Evolutionary conservation across 2,329 filamentous ascomycete species (phyloP), one percentile per base, ranked within the genome.

Genomic region (Fusarium sp.): DNA sequence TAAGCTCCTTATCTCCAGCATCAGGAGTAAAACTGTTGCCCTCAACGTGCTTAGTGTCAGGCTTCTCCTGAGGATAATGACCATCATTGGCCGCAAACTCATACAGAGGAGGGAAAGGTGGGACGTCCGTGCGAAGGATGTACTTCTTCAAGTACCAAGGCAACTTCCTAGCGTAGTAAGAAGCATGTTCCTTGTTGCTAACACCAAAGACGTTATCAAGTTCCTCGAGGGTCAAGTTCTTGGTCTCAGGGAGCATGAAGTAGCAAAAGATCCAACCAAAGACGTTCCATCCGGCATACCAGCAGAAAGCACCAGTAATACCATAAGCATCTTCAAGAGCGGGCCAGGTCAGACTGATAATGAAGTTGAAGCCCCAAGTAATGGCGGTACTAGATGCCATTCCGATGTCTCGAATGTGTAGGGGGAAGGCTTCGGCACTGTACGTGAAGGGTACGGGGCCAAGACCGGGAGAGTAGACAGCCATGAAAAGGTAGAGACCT

Each of bases 401-500:
- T 16, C 86, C 86, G 56, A 86, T 82, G 12, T 85, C 84, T 51
- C 87, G 83, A 13, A 88, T 83, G 46, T 88, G 87, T 0, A 88
- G 77, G 1, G 87, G 86, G 68, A 88, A 88, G 0, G 86, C 87
- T 69, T 89, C 87, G 2, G 87, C 87, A 0, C 85, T 87, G 74
- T 89, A 89, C 0, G 86, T 88, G 69, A 88, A 88, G 0, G 87
- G 86, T 0, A 89, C 87, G 0, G 87, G 86, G 0, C 87, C 87
- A 51, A 87, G 84, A 18, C 87, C 86, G 0, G 86, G 85, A 0
- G 80, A 82, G 70, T 83, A 83, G 14, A 81, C 75, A 2, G 79
- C 77, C 69, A 79, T 80, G 56, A 83, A 83, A 7, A 81, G 63
- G 63, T 82, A 83, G 3, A 83, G 76, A 1, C 80, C 80, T 0